Percentiles rank a stretch among this genome's conserved stretches.
phyloP scores from a whole-genome alignment of 2,329 filamentous ascomycete species.

The Arthrobotrys megalospora region DNA sequence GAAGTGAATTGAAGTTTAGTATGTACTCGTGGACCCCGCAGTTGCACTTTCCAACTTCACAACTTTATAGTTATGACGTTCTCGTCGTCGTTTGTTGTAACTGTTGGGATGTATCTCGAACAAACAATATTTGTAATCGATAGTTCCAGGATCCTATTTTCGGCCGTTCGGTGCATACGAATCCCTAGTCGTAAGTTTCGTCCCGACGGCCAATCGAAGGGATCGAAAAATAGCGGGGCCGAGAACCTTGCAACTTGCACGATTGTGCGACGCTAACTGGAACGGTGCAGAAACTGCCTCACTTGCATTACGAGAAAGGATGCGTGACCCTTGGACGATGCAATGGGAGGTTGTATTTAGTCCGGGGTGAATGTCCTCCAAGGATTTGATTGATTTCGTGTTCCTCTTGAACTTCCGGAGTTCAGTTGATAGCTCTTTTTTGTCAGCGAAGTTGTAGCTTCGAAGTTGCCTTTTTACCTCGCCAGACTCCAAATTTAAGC shows the following conservation, averaged over 20 bases:
- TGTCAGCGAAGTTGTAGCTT: neutral
- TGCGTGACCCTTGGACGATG: slow-evolving; percentile 19
- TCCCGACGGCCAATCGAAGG: slow-evolving; percentile 18
- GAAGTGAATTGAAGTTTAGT: neutral
- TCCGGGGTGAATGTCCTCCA: neutral
- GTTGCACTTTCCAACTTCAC: too few relatives aligned
- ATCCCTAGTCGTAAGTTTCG: neutral
- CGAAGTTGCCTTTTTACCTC: too few relatives aligned
- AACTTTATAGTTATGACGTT: too few relatives aligned
- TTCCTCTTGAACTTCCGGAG: slow-evolving; percentile 2
- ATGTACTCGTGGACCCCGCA: too few relatives aligned
- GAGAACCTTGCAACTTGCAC: slow-evolving; percentile 23
- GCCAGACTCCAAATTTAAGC: neutral
- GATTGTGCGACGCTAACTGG: slow-evolving; percentile 45
- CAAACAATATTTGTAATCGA: too few relatives aligned
- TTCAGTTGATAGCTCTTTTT: neutral
- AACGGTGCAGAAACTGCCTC: slow-evolving; percentile 51
- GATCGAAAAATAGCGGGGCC: slow-evolving; percentile 1
- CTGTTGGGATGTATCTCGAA: too few relatives aligned
- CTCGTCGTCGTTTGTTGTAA: too few relatives aligned
- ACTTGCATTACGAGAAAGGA: slow-evolving; percentile 36
- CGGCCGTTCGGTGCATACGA: neutral
- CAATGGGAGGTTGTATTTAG: slow-evolving; percentile 12
- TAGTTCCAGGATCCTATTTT: too few relatives aligned
- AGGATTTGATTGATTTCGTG: neutral